Conservation (phyloP, 2,329 filamentous ascomycete genomes). For the Fonsecaea pedrosoi region DNA sequence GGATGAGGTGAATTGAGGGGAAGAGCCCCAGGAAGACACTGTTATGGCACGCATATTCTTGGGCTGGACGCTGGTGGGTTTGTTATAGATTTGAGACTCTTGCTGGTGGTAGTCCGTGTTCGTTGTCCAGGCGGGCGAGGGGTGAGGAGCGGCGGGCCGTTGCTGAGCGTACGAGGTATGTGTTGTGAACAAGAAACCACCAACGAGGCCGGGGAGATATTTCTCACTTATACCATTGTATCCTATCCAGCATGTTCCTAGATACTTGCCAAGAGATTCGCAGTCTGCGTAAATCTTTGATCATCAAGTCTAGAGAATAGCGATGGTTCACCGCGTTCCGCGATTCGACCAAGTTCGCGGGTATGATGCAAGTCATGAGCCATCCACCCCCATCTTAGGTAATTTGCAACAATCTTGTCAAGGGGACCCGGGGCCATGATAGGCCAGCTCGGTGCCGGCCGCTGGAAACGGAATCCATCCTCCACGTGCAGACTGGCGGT, state of each 20-base stretch:
- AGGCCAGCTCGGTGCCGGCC: background rate
- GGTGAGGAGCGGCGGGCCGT: background rate
- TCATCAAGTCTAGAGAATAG: background rate
- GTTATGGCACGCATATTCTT: constrained; percentile 34
- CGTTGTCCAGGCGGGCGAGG: background rate
- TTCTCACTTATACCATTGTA: background rate
- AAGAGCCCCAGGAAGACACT: constrained; percentile 33
- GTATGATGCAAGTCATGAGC: background rate
- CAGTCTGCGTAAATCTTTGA: background rate
- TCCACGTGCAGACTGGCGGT: constrained; percentile 14
- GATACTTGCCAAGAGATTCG: background rate
- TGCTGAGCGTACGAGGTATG: background rate
- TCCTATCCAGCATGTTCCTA: background rate
- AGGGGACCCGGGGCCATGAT: background rate
- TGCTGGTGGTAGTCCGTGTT: background rate
- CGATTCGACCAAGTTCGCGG: background rate
- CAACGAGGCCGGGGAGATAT: background rate
- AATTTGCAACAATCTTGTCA: background rate
- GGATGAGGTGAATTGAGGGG: constrained; percentile 30
- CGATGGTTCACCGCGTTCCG: background rate
- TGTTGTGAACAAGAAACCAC: background rate
- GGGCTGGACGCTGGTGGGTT: background rate
- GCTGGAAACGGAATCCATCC: constrained; percentile 11
- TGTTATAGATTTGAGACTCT: background rate
- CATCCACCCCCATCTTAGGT: background rate